These are phyloP conservation scores for Pecoramyces ruminantium DNA, from an alignment of 192 early-diverging fungal genomes.

Conservation along the genomic window DNA sequence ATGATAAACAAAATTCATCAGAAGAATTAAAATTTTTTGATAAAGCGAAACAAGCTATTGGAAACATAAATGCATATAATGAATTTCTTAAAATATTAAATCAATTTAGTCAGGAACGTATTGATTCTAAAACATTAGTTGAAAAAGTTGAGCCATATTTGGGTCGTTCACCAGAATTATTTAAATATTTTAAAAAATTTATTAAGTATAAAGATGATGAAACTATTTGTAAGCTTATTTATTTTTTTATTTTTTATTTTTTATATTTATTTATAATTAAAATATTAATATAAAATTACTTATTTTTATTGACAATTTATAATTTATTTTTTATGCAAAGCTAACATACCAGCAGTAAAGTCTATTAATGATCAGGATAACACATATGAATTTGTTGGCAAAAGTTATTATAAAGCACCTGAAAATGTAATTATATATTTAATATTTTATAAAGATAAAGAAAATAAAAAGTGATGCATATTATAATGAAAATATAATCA, in stretches of 20 bases:
- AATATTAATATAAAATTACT: too few species aligned
- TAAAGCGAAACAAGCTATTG: slow-evolving; percentile 66
- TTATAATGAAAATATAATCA: too few species aligned
- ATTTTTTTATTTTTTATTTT: too few species aligned
- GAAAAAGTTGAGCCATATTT: slow-evolving; percentile 76
- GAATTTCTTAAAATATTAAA: slow-evolving; percentile 94
- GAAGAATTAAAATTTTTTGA: slow-evolving; percentile 93
- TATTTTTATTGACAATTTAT: too few species aligned
- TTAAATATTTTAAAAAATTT: slow-evolving; percentile 86
- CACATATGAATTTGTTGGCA: slow-evolving; percentile 32
- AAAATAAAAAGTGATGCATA: too few species aligned
- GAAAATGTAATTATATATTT: background rate
- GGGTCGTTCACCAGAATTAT: slow-evolving; percentile 61
- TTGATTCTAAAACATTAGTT: slow-evolving; percentile 69
- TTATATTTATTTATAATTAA: too few species aligned
- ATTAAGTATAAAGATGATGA: slow-evolving; percentile 67
- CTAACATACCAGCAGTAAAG: slow-evolving; percentile 39
- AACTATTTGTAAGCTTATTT: slow-evolving; percentile 25
- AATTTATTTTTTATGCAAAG: slow-evolving; percentile 9
- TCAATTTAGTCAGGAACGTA: slow-evolving; percentile 79
- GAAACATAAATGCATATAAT: slow-evolving; percentile 72
- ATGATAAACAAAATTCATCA: background rate
- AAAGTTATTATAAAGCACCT: slow-evolving; percentile 33
- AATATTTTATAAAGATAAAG: too few species aligned
- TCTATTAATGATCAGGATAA: slow-evolving; percentile 43